Conservation (phyloP, 2,329 filamentous ascomycete genomes). For the Massarina eburnea region DNA sequence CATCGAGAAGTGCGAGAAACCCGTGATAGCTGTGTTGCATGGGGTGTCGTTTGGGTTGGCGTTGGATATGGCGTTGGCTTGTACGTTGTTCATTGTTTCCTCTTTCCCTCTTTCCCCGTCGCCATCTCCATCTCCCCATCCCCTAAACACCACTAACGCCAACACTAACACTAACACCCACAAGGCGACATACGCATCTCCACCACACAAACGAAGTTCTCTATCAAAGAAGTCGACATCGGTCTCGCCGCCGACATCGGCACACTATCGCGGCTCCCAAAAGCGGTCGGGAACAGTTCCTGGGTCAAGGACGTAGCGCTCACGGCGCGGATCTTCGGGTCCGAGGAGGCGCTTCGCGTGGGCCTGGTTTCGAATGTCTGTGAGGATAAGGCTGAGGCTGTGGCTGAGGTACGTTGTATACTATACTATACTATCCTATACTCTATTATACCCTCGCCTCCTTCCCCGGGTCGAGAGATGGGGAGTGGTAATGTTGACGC, state of each 20-base stretch:
- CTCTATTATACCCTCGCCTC: background rate
- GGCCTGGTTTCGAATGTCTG: constrained; percentile 71
- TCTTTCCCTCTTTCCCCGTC: background rate
- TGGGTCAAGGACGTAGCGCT: constrained; percentile 82
- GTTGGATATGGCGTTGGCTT: constrained; percentile 45
- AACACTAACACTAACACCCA: constrained; percentile 56
- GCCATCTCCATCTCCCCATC: background rate
- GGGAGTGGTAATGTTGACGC: background rate
- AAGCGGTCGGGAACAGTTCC: constrained; percentile 67
- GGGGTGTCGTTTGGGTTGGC: constrained; percentile 42
- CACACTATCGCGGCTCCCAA: constrained; percentile 71
- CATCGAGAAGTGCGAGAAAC: constrained; percentile 84
- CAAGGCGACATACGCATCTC: constrained; percentile 70
- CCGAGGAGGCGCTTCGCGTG: constrained; percentile 67
- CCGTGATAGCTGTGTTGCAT: constrained; percentile 10
- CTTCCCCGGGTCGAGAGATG: background rate
- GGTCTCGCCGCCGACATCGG: constrained; percentile 79
- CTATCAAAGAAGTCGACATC: constrained; percentile 82
- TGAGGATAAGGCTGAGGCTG: constrained; percentile 60
- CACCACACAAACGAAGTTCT: constrained; percentile 61
- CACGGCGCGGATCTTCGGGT: constrained; percentile 68
- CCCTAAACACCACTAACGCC: background rate
- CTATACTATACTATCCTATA: background rate
- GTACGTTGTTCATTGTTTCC: background rate
- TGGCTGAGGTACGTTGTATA: constrained; percentile 50